phyloP scores from a whole-genome alignment of 768 basidiomycete species.

The Hygrocybe punicea region DNA sequence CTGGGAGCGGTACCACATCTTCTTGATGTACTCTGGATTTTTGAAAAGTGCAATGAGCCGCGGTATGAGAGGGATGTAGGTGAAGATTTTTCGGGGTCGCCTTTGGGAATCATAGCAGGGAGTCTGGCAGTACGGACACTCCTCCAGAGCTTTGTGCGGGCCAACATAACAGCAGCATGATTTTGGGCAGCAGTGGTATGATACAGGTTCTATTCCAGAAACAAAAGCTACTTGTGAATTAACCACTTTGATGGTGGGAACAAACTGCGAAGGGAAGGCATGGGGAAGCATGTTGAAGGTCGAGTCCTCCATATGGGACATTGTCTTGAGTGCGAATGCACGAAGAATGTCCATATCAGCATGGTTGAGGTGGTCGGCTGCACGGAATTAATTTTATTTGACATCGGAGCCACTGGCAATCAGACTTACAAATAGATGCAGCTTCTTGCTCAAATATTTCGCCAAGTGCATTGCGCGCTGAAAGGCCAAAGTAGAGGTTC shows the following conservation, averaged over 20 bases:
- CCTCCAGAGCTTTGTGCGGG: conserved; percentile 17
- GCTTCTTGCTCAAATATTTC: too few species aligned
- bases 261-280: too few species aligned
- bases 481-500: too few species aligned
- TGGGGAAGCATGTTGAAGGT: too few species aligned
- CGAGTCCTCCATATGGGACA: too few species aligned
- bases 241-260: conserved; percentile 17
- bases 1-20: conserved; percentile 27
- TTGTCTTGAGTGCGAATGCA: too few species aligned
- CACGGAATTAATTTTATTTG: too few species aligned
- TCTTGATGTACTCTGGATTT: conserved; percentile 14
- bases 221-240: conserved; percentile 26
- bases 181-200: conserved; percentile 43
- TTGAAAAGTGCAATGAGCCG: conserved; percentile 28
- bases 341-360: too few species aligned
- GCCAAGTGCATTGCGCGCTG: too few species aligned
- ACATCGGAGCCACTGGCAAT: too few species aligned
- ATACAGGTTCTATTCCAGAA: conserved; percentile 28
- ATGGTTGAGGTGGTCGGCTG: too few species aligned
- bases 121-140: conserved; percentile 37
- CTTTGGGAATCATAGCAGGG: conserved; percentile 12
- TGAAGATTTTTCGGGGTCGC: conserved; percentile 23
- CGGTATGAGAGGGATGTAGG: conserved; percentile 39
- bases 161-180: conserved; percentile 41
- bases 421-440: too few species aligned